Evolutionary conservation across 257 asterid species (phyloP), one percentile per base, ranked within the genome.

Genomic region (Nemophila menziesii): DNA sequence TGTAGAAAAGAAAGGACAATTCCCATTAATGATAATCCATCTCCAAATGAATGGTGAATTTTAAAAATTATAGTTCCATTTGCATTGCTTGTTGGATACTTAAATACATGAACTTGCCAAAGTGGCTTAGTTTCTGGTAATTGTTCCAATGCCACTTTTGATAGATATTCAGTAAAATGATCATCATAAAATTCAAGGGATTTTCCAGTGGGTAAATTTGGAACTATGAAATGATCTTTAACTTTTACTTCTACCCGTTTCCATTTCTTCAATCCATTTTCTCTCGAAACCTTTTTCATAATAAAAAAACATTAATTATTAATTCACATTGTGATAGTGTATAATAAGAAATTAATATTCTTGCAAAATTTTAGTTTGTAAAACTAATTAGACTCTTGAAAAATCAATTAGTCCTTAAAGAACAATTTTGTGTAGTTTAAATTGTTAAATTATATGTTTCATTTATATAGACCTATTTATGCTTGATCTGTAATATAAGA

Each of bases 41-140:
- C 72, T 24, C 72, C 67, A 14, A 65, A 56, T 22, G 72, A 49
- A 51, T 65, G 72, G 15, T 65, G 72, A 23, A 65, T 59, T 43
- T 42, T 55, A 47, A 60, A 65, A 13, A 55, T 37, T 0, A 60
- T 0, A 19, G 9, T 54, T 3, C 64, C 64, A 11, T 63, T 64
- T 40, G 72, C 56, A 15, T 50, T 44, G 12, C 27, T 61, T 42
- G 67, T 54, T 34, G 48, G 56, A n/a, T 47, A 55, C 16, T 61
- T 61, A 12, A 49, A 9, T 33, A 65, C 0, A 27, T 65, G 72
- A 26, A 65, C 2, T 47, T 54, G 60, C 67, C 72, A 65, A 1
- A 55, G 16, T 8, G 72, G 72, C 12, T 33, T 39, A 21, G 27
- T 29, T 27, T 54, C 48, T 2, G 51, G 48, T 5, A 64, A 47